These are phyloP conservation scores for Piedraia hortae DNA, from an alignment of 2,329 filamentous ascomycete genomes.

Conservation along the genomic window DNA sequence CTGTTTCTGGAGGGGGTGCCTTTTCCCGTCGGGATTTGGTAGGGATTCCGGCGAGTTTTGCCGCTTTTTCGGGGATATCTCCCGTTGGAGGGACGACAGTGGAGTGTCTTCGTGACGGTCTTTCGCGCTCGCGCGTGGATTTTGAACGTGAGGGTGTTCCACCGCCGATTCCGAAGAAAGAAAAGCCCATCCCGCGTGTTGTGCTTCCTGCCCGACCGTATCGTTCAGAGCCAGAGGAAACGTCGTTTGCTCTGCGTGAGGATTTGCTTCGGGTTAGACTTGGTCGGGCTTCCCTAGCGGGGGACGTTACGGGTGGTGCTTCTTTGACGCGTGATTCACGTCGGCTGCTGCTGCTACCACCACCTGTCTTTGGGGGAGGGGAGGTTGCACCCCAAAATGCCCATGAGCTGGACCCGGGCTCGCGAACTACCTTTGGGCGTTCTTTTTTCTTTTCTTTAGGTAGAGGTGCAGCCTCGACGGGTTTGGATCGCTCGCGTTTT, in stretches of 20 bases:
- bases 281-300: conserved; percentile 16
- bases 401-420: conserved; percentile 35
- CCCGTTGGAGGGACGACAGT: no score
- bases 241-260: conserved; percentile 27
- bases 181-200: conserved; percentile 29
- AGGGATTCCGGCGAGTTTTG: no score
- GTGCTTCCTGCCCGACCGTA: conserved; percentile 26
- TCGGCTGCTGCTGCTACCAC: conserved; percentile 24
- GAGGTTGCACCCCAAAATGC: conserved; percentile 39
- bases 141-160: conserved; percentile 33
- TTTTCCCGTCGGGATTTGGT: no score
- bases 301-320: conserved; percentile 8
- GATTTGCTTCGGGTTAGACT: conserved; percentile 29
- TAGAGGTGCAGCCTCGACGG: conserved; percentile 20
- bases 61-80: no score
- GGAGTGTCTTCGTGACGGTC: conserved; percentile 29
- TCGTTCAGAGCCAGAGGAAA: conserved; percentile 48
- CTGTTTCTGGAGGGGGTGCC: no score
- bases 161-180: conserved; percentile 25
- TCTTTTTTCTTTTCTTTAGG: conserved; percentile 38
- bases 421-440: conserved; percentile 46
- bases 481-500: conserved; percentile 2
- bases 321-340: no score
- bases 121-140: conserved; percentile 30
- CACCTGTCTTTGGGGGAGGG: conserved; percentile 11